These are phyloP conservation scores for Wilhelminamyces savonicus DNA, from an alignment of 805 yeast genomes.

Conservation along the genomic window DNA sequence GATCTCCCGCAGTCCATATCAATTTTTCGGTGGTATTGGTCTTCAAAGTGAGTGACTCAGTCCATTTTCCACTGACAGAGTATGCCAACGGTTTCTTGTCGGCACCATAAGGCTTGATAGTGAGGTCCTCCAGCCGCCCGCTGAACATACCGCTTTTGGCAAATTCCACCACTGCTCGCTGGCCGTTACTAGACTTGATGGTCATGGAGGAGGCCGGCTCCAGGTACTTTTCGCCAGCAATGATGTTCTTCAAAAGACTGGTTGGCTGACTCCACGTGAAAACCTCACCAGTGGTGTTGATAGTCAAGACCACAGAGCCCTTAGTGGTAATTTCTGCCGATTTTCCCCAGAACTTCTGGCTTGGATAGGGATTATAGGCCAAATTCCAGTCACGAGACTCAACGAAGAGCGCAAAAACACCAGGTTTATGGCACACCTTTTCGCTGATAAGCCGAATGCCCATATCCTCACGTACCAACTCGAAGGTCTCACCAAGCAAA, in stretches of 20 bases:
- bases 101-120: constrained; percentile 37
- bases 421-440: constrained; percentile 85
- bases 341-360: constrained; percentile 94
- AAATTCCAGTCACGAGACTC: constrained; percentile 71
- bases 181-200: constrained; percentile 63
- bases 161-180: constrained; percentile 65
- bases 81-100: constrained; percentile 32
- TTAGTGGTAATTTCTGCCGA: constrained; percentile 74
- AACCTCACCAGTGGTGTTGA: constrained; percentile 59
- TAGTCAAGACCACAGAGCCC: constrained; percentile 57
- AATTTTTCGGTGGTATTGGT: constrained; percentile 33
- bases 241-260: constrained; percentile 73
- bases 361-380: constrained; percentile 60
- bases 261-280: constrained; percentile 82
- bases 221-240: constrained; percentile 91
- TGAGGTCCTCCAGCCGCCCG: constrained; percentile 65
- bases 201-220: constrained; percentile 75
- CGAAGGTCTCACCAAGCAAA: constrained; percentile 87
- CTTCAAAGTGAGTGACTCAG: constrained; percentile 50
- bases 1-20: constrained; percentile 68
- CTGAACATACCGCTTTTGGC: constrained; percentile 82
- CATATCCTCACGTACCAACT: constrained; percentile 76
- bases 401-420: constrained; percentile 72
- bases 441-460: constrained; percentile 74
- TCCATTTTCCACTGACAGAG: constrained; percentile 77